Percentiles rank a stretch among this genome's conserved stretches.
Conservation (phyloP, 2,329 filamentous ascomycete genomes). For the Colletotrichum chrysophilum region DNA sequence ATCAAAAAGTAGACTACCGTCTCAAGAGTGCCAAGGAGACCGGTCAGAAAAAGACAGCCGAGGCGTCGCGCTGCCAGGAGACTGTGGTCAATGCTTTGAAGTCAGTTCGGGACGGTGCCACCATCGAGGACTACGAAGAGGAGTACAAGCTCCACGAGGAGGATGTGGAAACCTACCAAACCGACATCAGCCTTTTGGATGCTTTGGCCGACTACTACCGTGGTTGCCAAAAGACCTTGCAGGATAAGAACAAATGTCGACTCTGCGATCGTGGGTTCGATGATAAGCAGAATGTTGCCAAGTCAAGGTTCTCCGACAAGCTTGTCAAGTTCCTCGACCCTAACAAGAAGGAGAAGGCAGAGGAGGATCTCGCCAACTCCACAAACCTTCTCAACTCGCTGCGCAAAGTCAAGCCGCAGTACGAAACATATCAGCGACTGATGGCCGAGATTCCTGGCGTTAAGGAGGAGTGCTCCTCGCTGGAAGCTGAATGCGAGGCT, state of each 20-base stretch:
- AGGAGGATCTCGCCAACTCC: constrained; percentile 62
- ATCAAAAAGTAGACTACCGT: constrained; percentile 78
- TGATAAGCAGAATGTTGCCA: constrained; percentile 59
- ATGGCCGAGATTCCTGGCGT: constrained; percentile 73
- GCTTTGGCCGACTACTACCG: constrained; percentile 75
- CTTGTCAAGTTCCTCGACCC: constrained; percentile 69
- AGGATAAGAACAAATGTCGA: constrained; percentile 74
- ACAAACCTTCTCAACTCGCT: constrained; percentile 61
- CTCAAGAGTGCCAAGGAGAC: constrained; percentile 70
- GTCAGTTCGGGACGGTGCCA: constrained; percentile 45
- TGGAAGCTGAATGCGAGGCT: constrained; percentile 66
- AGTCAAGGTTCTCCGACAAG: constrained; percentile 68
- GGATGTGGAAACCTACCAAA: constrained; percentile 65
- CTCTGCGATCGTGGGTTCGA: constrained; percentile 77
- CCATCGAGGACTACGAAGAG: constrained; percentile 59
- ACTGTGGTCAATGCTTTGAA: constrained; percentile 57
- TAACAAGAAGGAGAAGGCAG: constrained; percentile 65
- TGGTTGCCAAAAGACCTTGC: constrained; percentile 68
- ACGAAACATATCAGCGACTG: constrained; percentile 77
- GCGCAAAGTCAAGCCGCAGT: constrained; percentile 67
- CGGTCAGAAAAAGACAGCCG: constrained; percentile 66
- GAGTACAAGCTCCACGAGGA: constrained; percentile 57
- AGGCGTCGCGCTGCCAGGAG: constrained; percentile 65
- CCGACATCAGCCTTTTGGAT: constrained; percentile 72
- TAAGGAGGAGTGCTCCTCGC: constrained; percentile 64